These are phyloP conservation scores for Wilcoxina mikolae DNA, from an alignment of 495 filamentous ascomycete genomes.

Conservation along the genomic window DNA sequence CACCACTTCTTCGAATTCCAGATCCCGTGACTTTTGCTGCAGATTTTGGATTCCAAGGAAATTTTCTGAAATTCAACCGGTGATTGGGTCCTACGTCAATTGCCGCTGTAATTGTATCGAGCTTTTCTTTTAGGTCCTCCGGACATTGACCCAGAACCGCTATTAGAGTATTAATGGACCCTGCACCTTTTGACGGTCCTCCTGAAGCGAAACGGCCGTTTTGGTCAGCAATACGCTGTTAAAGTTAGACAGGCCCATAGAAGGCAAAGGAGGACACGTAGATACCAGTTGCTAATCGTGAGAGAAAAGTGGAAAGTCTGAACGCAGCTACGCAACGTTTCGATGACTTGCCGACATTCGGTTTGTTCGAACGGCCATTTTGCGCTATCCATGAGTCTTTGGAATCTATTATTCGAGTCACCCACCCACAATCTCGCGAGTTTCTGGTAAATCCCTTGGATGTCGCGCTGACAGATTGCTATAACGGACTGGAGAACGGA, in stretches of 20 bases:
- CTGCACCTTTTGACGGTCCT: too few species aligned
- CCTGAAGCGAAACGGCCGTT: too few species aligned
- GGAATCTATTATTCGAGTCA: neutral
- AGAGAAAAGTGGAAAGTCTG: constrained; percentile 1
- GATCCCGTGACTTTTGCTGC: neutral
- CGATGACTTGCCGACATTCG: neutral
- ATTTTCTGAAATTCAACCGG: neutral
- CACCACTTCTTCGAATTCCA: neutral
- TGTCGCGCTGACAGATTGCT: neutral
- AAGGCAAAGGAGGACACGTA: neutral
- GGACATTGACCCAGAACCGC: neutral
- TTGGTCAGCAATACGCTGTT: neutral
- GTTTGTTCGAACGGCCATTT: neutral
- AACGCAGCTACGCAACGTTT: neutral
- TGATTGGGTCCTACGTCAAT: neutral
- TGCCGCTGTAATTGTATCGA: neutral
- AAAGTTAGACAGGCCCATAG: neutral
- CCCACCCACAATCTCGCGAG: neutral
- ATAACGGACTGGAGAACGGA: neutral
- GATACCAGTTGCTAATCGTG: neutral
- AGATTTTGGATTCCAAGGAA: neutral
- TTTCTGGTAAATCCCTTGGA: neutral
- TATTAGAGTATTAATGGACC: too few species aligned
- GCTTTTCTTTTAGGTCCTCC: neutral
- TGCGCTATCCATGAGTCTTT: neutral